Base-by-base conservation (phyloP, 352 stramenopile genomes). In the Globisporangium cylindrosporum region DNA sequence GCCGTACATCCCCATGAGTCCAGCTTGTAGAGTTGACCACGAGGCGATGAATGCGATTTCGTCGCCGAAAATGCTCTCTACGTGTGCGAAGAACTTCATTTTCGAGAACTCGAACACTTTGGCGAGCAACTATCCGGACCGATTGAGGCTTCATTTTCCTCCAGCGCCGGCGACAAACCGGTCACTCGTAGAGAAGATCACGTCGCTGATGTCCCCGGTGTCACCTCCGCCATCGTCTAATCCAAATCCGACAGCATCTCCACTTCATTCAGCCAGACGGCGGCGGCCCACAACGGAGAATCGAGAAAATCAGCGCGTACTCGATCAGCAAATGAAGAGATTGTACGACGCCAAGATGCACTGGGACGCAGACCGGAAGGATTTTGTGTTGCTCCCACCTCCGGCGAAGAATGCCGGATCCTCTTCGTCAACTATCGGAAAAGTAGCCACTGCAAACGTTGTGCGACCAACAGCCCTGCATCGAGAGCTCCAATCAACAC, bases 51-150 rank as follows among this genome's bases (percentile, higher is more conserved):
- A 58, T 48, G 69, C 74, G 25, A 71, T 78, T 22, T 68, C 70
- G 7, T 76, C 78, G 3, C 78, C 78, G 20, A 79, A 74, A 38
- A 80, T 86, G 78, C 75, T 86, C 8, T 86, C 78, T 49, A 74
- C 70, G 1, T 73, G 77, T 55, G 73, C 73, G 14, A 80, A 74
- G 22, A 86, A 83, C 36, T 86, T 86, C 34, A 59, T 86, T 22
- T 75, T 86, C 60, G 71, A 73, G 18, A 62, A 83, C 62, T 78
- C 73, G 62, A 69, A 86, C 29, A 77, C 71, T 4, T 69, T 86
- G 20, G 66, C 64, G 64, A 56, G 70, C 20, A 69, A 78, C 43
- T 86, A 83, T 48, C 66, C 71, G 1, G 73, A 81, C 14, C 73
- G 74, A 15, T 53, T 86, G 20, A 71, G 65, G 25, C 58, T 73